Percentiles rank a stretch among this genome's conserved stretches.
Conservation (phyloP, 345 rosid species). For the Adansonia digitata region DNA sequence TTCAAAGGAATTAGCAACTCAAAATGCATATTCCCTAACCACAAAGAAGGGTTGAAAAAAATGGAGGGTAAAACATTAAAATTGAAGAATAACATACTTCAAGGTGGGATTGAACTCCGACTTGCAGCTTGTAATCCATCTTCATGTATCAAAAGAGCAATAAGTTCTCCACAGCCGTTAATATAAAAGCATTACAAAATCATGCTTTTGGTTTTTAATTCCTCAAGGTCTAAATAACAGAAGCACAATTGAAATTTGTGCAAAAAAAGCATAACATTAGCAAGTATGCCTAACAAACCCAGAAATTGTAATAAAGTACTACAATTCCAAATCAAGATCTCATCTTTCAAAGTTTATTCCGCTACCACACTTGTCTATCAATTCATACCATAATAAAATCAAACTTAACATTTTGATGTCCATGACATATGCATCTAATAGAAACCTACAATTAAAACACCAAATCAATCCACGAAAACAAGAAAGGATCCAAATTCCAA, state of each 20-base stretch:
- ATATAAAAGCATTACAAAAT: background rate
- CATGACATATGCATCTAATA: background rate
- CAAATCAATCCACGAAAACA: background rate
- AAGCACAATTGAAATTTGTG: background rate
- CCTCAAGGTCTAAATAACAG: background rate
- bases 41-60: background rate
- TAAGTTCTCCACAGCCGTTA: constrained; percentile 16
- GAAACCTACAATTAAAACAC: background rate
- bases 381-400: background rate
- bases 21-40: background rate
- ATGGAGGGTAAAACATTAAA: background rate
- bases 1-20: background rate
- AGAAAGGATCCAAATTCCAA: background rate
- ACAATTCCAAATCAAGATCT: background rate
- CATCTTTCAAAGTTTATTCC: background rate
- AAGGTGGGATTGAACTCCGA: constrained; percentile 26
- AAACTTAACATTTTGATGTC: background rate
- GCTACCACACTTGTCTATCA: background rate
- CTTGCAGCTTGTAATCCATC: constrained; percentile 46
- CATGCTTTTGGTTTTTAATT: background rate
- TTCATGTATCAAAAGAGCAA: constrained; percentile 11
- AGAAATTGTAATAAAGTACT: background rate
- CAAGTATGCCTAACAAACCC: background rate
- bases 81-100: constrained; percentile 30
- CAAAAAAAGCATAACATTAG: background rate